Evolutionary conservation across 140 eudicot genomes (phyloP).

Genomic region (Anethum foeniculum): DNA sequence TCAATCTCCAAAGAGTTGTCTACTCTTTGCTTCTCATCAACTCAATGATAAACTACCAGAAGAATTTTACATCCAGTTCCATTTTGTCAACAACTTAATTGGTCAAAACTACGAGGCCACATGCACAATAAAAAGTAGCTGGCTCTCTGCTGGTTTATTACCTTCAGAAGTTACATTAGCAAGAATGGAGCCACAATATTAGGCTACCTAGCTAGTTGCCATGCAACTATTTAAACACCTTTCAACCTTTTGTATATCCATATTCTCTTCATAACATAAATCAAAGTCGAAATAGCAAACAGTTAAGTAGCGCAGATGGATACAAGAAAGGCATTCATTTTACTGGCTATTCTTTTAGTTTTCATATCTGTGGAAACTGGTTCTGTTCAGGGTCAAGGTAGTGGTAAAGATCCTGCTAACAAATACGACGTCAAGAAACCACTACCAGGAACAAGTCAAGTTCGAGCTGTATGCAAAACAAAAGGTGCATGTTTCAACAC

Average conservation of each 20-base stretch:
- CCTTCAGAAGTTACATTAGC: constrained; percentile 6
- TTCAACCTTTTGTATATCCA: neutral
- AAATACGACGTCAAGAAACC: constrained; percentile 26
- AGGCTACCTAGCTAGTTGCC: constrained; percentile 14
- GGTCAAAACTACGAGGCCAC: constrained; percentile 7
- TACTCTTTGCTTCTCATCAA: neutral
- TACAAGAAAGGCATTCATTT: constrained; percentile 25
- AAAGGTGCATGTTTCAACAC: constrained; percentile 27
- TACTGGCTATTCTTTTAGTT: constrained; percentile 35
- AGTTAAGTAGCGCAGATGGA: constrained; percentile 7
- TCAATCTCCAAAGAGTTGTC: neutral
- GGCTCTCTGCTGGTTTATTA: constrained; percentile 8
- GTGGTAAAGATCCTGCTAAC: constrained; percentile 47
- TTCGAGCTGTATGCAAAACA: constrained; percentile 36
- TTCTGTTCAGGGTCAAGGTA: constrained; percentile 8
- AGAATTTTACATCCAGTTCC: neutral
- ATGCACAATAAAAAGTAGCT: neutral
- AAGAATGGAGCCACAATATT: constrained; percentile 1
- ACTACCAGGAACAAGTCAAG: constrained; percentile 24
- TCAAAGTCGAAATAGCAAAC: neutral
- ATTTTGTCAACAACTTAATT: neutral
- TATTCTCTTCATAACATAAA: neutral
- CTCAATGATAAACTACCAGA: neutral
- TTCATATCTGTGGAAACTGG: constrained; percentile 26
- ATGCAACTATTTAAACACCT: neutral